These are phyloP conservation scores for Candida yuanshanica DNA, from an alignment of 805 yeast genomes.

Conservation along the genomic window DNA sequence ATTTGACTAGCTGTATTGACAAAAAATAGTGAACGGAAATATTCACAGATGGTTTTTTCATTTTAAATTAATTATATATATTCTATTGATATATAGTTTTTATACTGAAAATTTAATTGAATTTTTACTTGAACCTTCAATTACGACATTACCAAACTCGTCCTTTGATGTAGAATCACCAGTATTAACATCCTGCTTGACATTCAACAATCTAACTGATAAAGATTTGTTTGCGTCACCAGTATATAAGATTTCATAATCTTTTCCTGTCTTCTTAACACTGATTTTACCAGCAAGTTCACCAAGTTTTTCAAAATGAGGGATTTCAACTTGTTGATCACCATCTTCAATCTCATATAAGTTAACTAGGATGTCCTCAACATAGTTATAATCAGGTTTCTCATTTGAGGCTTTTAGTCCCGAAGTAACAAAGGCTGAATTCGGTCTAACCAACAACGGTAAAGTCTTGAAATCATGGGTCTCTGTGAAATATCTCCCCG, in stretches of 20 bases:
- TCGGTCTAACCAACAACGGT: slow-evolving; percentile 16
- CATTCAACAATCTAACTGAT: slow-evolving; percentile 14
- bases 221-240: slow-evolving; percentile 9
- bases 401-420: slow-evolving; percentile 14
- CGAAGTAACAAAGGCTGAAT: slow-evolving; percentile 14
- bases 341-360: slow-evolving; percentile 14
- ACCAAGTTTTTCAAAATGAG: slow-evolving; percentile 11
- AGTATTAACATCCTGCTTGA: background rate
- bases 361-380: slow-evolving; percentile 17
- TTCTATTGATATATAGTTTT: too few relatives aligned
- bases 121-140: too few relatives aligned
- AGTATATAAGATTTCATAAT: slow-evolving; percentile 5
- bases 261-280: slow-evolving; percentile 6
- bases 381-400: slow-evolving; percentile 17
- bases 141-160: background rate
- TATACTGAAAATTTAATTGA: too few relatives aligned
- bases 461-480: slow-evolving; percentile 14
- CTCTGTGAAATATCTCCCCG: slow-evolving; percentile 15
- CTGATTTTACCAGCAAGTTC: slow-evolving; percentile 9
- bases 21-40: too few relatives aligned
- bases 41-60: too few relatives aligned
- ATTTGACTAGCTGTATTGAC: too few relatives aligned
- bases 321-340: slow-evolving; percentile 14
- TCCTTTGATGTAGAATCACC: background rate
- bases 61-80: too few relatives aligned